Conservation (phyloP, 2,329 filamentous ascomycete genomes). For the Fusarium guadeloupense region DNA sequence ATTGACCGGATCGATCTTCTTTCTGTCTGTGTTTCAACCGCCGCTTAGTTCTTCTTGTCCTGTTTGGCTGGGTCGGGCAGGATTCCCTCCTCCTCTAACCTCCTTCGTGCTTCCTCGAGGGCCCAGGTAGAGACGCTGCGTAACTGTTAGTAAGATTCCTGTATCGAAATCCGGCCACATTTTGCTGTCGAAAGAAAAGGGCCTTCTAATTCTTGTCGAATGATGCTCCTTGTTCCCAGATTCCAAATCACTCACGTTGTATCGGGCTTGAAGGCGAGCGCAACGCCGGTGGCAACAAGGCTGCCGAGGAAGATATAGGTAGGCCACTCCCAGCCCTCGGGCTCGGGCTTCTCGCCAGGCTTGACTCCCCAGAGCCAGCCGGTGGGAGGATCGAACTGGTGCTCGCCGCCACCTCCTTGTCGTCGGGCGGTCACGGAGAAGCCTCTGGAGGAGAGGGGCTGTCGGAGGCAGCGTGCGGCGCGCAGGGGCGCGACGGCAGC, state of each 20-base stretch:
- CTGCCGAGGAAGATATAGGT: slow-evolving; percentile 87
- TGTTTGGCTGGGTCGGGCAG: slow-evolving; percentile 76
- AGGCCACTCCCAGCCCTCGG: slow-evolving; percentile 94
- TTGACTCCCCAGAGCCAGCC: slow-evolving; percentile 96
- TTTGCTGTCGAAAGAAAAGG: neutral
- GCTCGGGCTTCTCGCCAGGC: slow-evolving; percentile 93
- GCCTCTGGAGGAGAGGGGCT: slow-evolving; percentile 47
- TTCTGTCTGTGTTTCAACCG: slow-evolving; percentile 27
- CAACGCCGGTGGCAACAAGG: slow-evolving; percentile 76
- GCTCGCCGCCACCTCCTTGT: slow-evolving; percentile 60
- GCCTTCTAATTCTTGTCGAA: neutral
- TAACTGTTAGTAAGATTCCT: slow-evolving; percentile 39
- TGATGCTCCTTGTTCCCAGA: neutral
- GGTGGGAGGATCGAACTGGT: slow-evolving; percentile 86
- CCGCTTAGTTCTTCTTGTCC: slow-evolving; percentile 61
- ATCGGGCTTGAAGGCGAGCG: slow-evolving; percentile 97
- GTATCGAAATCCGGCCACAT: slow-evolving; percentile 15
- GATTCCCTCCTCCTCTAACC: slow-evolving; percentile 96
- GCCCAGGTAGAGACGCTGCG: slow-evolving; percentile 98
- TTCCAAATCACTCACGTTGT: slow-evolving; percentile 79
- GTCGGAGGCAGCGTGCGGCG: slow-evolving; percentile 51
- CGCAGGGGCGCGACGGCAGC: slow-evolving; percentile 50
- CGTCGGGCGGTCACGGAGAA: slow-evolving; percentile 58
- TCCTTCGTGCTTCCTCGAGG: slow-evolving; percentile 92
- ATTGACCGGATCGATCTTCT: slow-evolving; percentile 27